Conservation (phyloP, 2,329 filamentous ascomycete genomes). For the Venturia effusa region DNA sequence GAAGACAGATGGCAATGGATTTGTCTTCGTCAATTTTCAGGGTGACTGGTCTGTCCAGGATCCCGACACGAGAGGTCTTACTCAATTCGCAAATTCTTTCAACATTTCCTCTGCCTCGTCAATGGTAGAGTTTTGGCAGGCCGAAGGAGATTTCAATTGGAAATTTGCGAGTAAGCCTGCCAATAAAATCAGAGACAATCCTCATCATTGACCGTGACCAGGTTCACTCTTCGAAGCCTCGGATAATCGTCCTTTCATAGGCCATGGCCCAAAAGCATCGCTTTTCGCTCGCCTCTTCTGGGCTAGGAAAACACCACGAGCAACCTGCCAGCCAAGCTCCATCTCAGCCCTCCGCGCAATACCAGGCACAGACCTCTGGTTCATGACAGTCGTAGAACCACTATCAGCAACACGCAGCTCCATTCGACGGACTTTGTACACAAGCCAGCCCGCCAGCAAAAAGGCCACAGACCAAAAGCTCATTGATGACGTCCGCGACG, state of each 20-base stretch:
- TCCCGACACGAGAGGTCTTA: conserved; percentile 16
- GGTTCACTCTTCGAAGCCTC: conserved; percentile 1
- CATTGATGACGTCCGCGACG: not conserved
- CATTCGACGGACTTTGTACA: conserved; percentile 14
- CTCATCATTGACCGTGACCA: not conserved
- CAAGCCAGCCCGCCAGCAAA: not conserved
- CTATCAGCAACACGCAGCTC: conserved; percentile 9
- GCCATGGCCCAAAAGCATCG: not conserved
- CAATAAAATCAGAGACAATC: not conserved
- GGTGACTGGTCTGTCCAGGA: conserved; percentile 17
- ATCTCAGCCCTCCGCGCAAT: conserved; percentile 9
- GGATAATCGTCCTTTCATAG: conserved; percentile 10
- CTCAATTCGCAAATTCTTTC: conserved; percentile 13
- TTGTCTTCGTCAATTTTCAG: conserved; percentile 28
- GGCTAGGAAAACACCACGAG: not conserved
- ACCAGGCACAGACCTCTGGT: conserved; percentile 13
- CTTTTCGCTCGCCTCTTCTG: not conserved
- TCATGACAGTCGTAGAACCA: conserved; percentile 13
- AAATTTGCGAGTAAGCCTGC: conserved; percentile 20
- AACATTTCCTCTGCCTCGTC: conserved; percentile 19
- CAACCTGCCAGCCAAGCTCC: conserved; percentile 10
- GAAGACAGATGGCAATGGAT: conserved; percentile 22
- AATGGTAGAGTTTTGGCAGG: conserved; percentile 24
- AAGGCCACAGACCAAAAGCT: not conserved
- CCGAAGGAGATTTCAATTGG: conserved; percentile 30